Evolutionary conservation across 805 yeast species (phyloP).

Genomic region (Barnettozyma californica): DNA sequence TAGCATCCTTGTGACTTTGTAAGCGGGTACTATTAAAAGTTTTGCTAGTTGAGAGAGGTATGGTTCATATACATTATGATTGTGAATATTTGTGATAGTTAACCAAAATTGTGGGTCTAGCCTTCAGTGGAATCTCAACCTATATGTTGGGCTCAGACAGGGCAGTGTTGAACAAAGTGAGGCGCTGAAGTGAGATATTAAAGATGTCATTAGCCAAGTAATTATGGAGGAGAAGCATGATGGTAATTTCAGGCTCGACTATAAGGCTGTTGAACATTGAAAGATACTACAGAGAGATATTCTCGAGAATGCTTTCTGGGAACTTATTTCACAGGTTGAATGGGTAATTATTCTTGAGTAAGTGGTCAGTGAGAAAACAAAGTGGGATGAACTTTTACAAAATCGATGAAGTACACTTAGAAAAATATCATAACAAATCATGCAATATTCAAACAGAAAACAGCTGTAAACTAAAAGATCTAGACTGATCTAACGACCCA

Average conservation of each 20-base stretch:
- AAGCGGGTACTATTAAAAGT: too few species aligned
- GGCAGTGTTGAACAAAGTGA: not conserved
- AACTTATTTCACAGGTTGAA: not conserved
- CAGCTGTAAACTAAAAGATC: not conserved
- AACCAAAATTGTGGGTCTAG: not conserved
- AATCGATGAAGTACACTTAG: too few species aligned
- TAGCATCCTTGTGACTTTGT: too few species aligned
- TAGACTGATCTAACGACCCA: slow-evolving; percentile 33
- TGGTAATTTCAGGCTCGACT: not conserved
- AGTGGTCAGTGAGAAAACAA: not conserved
- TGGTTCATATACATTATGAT: too few species aligned
- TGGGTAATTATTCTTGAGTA: not conserved
- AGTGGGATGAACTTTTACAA: not conserved
- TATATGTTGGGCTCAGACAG: not conserved
- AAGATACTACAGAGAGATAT: too few species aligned
- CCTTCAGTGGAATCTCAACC: not conserved
- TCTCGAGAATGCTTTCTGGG: not conserved
- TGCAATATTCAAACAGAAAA: not conserved
- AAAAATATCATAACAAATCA: not conserved
- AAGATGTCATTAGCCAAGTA: not conserved
- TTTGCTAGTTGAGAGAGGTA: too few species aligned
- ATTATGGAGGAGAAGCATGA: not conserved
- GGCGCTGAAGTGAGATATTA: not conserved
- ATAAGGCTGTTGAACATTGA: not conserved
- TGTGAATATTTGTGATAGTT: not conserved